A percentile compares a stretch with the other conserved stretches of the same genome.
These are phyloP conservation scores for Byssoonygena ceratinophila DNA, from an alignment of 2,329 filamentous ascomycete genomes.

Conservation along the genomic window DNA sequence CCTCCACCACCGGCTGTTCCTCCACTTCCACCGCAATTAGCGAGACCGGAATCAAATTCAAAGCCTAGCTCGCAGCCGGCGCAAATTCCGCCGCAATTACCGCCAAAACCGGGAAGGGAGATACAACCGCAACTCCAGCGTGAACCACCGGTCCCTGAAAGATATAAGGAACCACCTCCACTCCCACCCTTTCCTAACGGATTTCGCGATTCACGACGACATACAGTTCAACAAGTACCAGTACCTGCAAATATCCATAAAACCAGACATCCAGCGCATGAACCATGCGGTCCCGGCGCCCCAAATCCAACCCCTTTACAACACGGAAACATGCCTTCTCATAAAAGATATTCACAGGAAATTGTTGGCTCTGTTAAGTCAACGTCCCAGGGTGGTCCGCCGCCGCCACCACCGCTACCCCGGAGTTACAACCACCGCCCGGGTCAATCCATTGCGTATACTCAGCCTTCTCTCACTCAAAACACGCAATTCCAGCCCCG, in stretches of 20 bases:
- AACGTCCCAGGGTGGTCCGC: neutral
- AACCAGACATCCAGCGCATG: neutral
- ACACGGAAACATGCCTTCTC: conserved; percentile 1
- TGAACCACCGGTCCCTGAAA: conserved; percentile 19
- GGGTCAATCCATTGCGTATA: conserved; percentile 12
- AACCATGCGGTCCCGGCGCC: neutral
- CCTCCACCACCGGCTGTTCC: conserved; percentile 56
- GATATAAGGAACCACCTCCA: conserved; percentile 25
- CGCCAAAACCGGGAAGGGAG: conserved; percentile 29
- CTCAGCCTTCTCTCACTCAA: conserved; percentile 8
- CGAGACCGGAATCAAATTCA: conserved; percentile 28
- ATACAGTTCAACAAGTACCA: neutral
- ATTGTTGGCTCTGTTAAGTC: conserved; percentile 3
- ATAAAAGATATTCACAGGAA: conserved; percentile 9
- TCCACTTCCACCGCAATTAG: conserved; percentile 57
- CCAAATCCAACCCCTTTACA: neutral
- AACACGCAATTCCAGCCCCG: neutral
- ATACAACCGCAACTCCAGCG: conserved; percentile 16
- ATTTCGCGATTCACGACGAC: conserved; percentile 4
- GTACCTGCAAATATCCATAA: neutral
- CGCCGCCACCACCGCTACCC: neutral
- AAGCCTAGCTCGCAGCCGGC: conserved; percentile 33
- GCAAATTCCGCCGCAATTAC: conserved; percentile 30
- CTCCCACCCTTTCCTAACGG: conserved; percentile 31
- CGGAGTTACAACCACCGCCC: conserved; percentile 23